Percentiles rank a stretch among this genome's conserved stretches.
phyloP scores from a whole-genome alignment of 495 filamentous ascomycete species.

The Lasiosphaeria miniovina region DNA sequence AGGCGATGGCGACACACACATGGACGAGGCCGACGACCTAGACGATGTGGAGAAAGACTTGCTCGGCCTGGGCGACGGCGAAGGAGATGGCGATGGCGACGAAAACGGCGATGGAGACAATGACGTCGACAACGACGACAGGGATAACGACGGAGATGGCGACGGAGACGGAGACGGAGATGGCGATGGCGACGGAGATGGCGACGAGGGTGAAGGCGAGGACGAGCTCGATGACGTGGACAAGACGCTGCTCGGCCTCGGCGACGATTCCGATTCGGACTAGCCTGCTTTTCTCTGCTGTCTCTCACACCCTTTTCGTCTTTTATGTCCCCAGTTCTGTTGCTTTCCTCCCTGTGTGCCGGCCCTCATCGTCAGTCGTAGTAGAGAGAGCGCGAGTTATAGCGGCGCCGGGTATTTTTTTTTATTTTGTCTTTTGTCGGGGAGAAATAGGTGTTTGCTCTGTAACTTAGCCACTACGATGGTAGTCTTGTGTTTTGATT shows the following conservation, averaged over 20 bases:
- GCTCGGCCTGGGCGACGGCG: slow-evolving; percentile 43
- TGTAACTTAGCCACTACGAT: not conserved
- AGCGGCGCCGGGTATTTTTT: too few species aligned
- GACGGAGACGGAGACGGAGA: slow-evolving; percentile 25
- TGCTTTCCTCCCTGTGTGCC: too few species aligned
- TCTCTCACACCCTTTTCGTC: not conserved
- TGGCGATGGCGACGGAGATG: slow-evolving; percentile 23
- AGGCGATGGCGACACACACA: slow-evolving; percentile 34
- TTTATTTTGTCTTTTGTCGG: too few species aligned
- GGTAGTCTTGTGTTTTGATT: not conserved
- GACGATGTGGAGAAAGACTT: slow-evolving; percentile 52
- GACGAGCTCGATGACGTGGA: slow-evolving; percentile 54
- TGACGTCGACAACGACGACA: slow-evolving; percentile 40
- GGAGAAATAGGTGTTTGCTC: not conserved
- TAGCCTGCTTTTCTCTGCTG: slow-evolving; percentile 8
- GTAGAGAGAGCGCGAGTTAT: too few species aligned
- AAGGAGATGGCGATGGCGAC: slow-evolving; percentile 28
- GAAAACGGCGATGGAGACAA: slow-evolving; percentile 23
- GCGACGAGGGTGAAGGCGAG: slow-evolving; percentile 47
- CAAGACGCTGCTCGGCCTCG: slow-evolving; percentile 47
- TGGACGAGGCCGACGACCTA: slow-evolving; percentile 49
- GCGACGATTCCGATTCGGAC: slow-evolving; percentile 44
- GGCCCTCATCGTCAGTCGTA: too few species aligned
- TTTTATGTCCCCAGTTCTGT: too few species aligned
- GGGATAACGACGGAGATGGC: slow-evolving; percentile 31